Evolutionary conservation across 306 rosid species (phyloP).

Genomic region (Vigna radiata): DNA sequence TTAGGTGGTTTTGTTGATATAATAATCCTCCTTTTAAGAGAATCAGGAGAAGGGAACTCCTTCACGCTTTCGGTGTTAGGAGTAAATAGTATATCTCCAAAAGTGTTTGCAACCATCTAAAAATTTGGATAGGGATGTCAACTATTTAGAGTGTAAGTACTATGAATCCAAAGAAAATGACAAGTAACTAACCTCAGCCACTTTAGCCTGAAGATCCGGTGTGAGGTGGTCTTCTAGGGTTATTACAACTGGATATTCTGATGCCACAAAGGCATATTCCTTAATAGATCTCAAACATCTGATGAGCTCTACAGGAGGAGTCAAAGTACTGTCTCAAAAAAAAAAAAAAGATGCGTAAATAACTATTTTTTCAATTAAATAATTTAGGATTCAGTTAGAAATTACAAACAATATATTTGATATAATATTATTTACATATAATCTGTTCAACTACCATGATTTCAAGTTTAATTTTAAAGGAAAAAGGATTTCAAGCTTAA

Average conservation of each 20-base stretch:
- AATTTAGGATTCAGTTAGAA: slow-evolving; percentile 12
- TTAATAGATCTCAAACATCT: slow-evolving; percentile 85
- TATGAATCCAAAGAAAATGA: slow-evolving; percentile 27
- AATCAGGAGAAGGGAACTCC: slow-evolving; percentile 95
- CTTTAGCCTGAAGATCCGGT: slow-evolving; percentile 94
- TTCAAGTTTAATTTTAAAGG: background rate
- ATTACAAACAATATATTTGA: background rate
- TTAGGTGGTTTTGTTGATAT: slow-evolving; percentile 99
- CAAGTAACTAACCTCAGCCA: slow-evolving; percentile 69
- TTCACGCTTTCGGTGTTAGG: slow-evolving; percentile 74
- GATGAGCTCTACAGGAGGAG: slow-evolving; percentile 89
- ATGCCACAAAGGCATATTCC: slow-evolving; percentile 79
- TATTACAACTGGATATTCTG: slow-evolving; percentile 92
- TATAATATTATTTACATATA: background rate
- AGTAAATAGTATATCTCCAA: slow-evolving; percentile 76
- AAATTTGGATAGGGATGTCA: slow-evolving; percentile 46
- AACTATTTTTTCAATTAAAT: slow-evolving; percentile 4
- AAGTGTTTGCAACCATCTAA: slow-evolving; percentile 79
- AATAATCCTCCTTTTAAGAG: slow-evolving; percentile 76
- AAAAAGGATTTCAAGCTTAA: background rate
- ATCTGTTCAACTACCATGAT: background rate
- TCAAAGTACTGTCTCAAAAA: slow-evolving; percentile 72
- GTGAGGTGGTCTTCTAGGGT: slow-evolving; percentile 97
- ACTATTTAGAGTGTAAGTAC: slow-evolving; percentile 33
- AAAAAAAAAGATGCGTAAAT: slow-evolving; percentile 24